Evolutionary conservation across 352 stramenopile species (phyloP).

Genomic region (Phytopythium aichiense): DNA sequence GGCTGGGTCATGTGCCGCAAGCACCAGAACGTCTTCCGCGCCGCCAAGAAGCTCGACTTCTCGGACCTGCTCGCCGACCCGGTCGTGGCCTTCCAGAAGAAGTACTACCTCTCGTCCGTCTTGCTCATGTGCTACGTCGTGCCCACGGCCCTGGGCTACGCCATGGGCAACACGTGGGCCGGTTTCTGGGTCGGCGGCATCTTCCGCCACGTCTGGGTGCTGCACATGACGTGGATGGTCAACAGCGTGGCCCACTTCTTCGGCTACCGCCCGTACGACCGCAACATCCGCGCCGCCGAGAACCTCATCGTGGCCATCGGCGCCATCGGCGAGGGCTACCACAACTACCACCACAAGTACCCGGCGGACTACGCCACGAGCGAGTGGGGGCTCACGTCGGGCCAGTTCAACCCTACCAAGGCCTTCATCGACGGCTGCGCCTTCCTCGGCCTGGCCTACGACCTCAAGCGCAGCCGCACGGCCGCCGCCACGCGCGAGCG

Average conservation of each 20-base stretch:
- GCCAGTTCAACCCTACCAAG: constrained; percentile 98
- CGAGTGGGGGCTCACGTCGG: constrained; percentile 94
- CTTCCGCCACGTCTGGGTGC: constrained; percentile 94
- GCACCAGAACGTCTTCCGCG: constrained; percentile 84
- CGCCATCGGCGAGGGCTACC: constrained; percentile 96
- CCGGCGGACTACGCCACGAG: constrained; percentile 97
- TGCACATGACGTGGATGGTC: constrained; percentile 99
- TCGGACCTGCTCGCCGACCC: constrained; percentile 92
- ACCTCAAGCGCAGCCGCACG: constrained; percentile 94
- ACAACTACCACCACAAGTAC: constrained; percentile 99
- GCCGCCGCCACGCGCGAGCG: constrained; percentile 62
- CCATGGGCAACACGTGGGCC: constrained; percentile 91
- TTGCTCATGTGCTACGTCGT: constrained; percentile 97
- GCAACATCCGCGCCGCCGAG: constrained; percentile 92
- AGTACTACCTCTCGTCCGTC: constrained; percentile 84
- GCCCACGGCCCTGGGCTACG: constrained; percentile 87
- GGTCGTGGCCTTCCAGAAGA: constrained; percentile 96
- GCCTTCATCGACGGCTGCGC: constrained; percentile 95
- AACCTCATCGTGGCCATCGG: constrained; percentile 96
- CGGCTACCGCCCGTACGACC: constrained; percentile 98
- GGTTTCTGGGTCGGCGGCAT: constrained; percentile 96
- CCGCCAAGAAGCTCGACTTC: constrained; percentile 94
- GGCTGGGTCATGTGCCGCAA: constrained; percentile 99
- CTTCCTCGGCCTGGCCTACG: constrained; percentile 91
- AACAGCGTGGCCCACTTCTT: constrained; percentile 99